Conservation (phyloP, 208 protist species). For the Herpetomonas samuelpessoai region DNA sequence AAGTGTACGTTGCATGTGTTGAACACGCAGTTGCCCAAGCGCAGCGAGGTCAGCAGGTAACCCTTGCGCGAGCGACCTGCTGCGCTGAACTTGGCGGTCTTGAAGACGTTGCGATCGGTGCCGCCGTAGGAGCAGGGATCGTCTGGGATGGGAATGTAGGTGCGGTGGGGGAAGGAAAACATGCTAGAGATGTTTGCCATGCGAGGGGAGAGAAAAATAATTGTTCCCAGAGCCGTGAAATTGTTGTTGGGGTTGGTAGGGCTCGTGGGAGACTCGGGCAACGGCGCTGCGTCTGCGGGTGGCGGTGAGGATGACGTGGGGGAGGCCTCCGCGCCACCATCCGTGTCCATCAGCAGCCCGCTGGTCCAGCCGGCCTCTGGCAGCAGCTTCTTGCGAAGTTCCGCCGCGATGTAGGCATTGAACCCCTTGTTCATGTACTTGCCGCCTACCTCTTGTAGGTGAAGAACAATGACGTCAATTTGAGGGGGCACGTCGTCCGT, state of each 20-base stretch:
- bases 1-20: constrained; percentile 77
- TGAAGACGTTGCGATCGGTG: constrained; percentile 39
- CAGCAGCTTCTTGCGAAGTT: constrained; percentile 32
- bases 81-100: constrained; percentile 53
- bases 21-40: constrained; percentile 57
- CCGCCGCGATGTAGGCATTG: constrained; percentile 45
- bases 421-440: constrained; percentile 54
- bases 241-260: constrained; percentile 8
- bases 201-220: constrained; percentile 74
- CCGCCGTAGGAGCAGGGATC: constrained; percentile 77
- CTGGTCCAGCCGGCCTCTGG: constrained; percentile 76
- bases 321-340: constrained; percentile 10
- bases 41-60: constrained; percentile 66
- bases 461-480: constrained; percentile 79
- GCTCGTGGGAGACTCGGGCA: neutral
- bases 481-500: constrained; percentile 30
- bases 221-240: constrained; percentile 69
- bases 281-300: neutral
- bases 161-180: constrained; percentile 73
- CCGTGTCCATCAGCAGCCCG: constrained; percentile 70
- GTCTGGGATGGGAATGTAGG: constrained; percentile 68
- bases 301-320: neutral
- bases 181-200: constrained; percentile 71
- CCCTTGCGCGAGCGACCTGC: constrained; percentile 70
- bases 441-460: constrained; percentile 84